Conservation (phyloP, 768 basidiomycete species). For the Agrocybe pediades region DNA sequence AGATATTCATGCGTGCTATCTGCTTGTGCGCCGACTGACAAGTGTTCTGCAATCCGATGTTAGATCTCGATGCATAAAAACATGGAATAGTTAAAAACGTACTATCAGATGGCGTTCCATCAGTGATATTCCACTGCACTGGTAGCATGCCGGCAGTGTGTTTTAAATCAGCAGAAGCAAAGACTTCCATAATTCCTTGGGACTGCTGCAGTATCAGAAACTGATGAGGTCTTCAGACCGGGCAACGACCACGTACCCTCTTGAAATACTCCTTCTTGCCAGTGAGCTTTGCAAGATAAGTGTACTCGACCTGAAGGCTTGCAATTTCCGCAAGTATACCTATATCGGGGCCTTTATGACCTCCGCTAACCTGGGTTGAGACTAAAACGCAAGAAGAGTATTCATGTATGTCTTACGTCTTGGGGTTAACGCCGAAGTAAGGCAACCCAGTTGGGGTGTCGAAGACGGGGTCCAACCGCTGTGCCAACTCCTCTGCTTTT, state of each 20-base stretch:
- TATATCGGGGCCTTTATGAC: conserved; percentile 29
- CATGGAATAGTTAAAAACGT: background rate
- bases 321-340: conserved; percentile 78
- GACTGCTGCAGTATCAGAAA: conserved; percentile 13
- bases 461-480: conserved; percentile 73
- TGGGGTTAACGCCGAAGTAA: conserved; percentile 66
- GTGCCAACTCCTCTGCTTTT: conserved; percentile 78
- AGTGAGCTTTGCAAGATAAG: conserved; percentile 79
- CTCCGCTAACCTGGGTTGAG: conserved; percentile 5
- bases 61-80: conserved; percentile 2
- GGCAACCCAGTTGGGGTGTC: conserved; percentile 72
- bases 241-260: conserved; percentile 39
- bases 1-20: conserved; percentile 82
- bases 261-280: conserved; percentile 65
- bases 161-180: conserved; percentile 48
- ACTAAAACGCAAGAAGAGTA: conserved; percentile 1
- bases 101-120: conserved; percentile 53
- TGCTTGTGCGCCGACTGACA: conserved; percentile 66
- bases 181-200: conserved; percentile 43
- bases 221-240: background rate
- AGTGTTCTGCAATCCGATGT: conserved; percentile 30
- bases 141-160: conserved; percentile 66
- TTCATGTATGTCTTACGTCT: conserved; percentile 39
- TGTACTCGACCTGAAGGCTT: conserved; percentile 81
- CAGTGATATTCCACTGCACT: conserved; percentile 51